A percentile compares a stretch with the other conserved stretches of the same genome.
Evolutionary conservation across 2,329 filamentous ascomycete genomes (phyloP).

Genomic region (Alternaria solani): DNA sequence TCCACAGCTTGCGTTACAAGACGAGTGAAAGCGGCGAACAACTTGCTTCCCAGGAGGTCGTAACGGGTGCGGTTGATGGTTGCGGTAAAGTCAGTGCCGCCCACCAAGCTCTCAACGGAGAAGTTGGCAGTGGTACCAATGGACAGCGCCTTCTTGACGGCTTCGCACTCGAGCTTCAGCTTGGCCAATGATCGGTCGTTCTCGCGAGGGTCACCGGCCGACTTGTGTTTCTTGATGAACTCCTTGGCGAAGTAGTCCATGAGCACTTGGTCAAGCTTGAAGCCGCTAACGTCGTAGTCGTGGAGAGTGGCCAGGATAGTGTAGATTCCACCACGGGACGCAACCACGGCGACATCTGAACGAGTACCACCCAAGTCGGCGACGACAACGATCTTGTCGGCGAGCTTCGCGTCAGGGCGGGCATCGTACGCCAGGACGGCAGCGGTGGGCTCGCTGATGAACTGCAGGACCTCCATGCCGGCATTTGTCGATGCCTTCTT

Average conservation of each 20-base stretch:
- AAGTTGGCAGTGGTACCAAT: constrained; percentile 88
- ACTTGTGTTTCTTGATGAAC: constrained; percentile 95
- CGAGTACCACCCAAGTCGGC: constrained; percentile 92
- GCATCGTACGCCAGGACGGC: constrained; percentile 92
- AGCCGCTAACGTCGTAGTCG: constrained; percentile 92
- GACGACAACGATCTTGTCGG: constrained; percentile 91
- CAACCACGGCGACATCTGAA: constrained; percentile 89
- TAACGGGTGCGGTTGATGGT: constrained; percentile 94
- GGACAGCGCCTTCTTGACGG: constrained; percentile 89
- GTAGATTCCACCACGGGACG: constrained; percentile 94
- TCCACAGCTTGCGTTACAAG: constrained; percentile 84
- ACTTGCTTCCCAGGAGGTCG: constrained; percentile 85
- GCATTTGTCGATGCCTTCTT: constrained; percentile 79
- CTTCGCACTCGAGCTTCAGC: constrained; percentile 88
- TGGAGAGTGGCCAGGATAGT: constrained; percentile 91
- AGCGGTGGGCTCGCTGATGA: constrained; percentile 90
- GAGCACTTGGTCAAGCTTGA: constrained; percentile 85
- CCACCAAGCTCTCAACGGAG: constrained; percentile 88
- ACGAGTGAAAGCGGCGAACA: constrained; percentile 86
- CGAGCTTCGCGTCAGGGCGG: constrained; percentile 73
- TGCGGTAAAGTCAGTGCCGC: constrained; percentile 88
- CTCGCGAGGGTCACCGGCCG: constrained; percentile 74
- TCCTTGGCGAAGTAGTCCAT: constrained; percentile 98
- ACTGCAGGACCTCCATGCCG: constrained; percentile 87
- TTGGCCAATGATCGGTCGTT: constrained; percentile 87